Evolutionary conservation across 2,329 filamentous ascomycete species (phyloP), one percentile per base, ranked within the genome.

Genomic region (Metarhizium sp.): DNA sequence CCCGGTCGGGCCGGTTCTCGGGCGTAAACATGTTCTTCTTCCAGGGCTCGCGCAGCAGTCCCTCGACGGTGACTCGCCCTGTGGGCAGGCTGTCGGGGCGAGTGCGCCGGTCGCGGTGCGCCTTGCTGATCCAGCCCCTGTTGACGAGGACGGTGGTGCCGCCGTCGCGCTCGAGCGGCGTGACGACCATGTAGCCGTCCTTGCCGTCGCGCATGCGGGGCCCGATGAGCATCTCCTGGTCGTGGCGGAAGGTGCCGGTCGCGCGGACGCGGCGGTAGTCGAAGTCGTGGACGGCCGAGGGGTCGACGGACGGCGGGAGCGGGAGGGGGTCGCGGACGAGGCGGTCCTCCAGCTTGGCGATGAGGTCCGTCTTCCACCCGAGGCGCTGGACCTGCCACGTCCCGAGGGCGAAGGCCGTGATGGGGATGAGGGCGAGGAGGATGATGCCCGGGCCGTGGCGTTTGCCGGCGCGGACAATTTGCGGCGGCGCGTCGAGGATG

Each of bases 21-120:
- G 94, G 94, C 55, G 94, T 99, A 70, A 99, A 99, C 81, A 92
- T 87, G 70, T 99, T 99, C 79, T 92, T 95, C 80, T 95, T 94
- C 82, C 90, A 95, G 8, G 92, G 92, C 73, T 94, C 84, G 57
- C 94, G 75, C 68, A 99, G 69, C 68, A 99, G 66, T 0, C 94
- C 94, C 72, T 96, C 85, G 2, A 99, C 84, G 0, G 79, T 81
- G 10, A 97, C 85, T 64, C 87, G 82, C 0, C 84, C 90, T 51
- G 66, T 69, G 0, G 88, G 87, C 61, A 97, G 62, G 1, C 84
- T 84, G 29, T 84, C 80, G 0, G 79, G 74, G 29, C 90, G 74
- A 50, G 90, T 75, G 61, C 74, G 75, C 73, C 92, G 87, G 57
- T 81, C 73, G 55, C 80, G 80, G 63, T 87, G 78, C 61, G 85